Base-by-base conservation (phyloP, 176 grass and related monocot genomes). In the Raddia distichophylla region DNA sequence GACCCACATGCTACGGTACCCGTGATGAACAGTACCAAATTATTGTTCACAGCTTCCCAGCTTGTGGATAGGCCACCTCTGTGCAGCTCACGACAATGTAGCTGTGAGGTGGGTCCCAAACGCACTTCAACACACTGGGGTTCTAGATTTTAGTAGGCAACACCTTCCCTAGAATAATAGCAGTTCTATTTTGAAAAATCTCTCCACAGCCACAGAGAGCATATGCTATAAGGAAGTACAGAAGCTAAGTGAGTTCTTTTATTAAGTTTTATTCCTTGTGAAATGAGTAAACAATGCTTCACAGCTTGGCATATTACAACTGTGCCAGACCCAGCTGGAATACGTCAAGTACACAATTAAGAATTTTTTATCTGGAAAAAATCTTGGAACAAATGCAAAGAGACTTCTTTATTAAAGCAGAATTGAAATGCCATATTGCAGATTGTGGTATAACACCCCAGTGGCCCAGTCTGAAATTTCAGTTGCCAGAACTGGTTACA, bases 391-490 rank as follows among this genome's bases (percentile, higher is more conserved):
- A 14, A 62, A 63, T 49, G 74, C 8, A 18, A 77, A 55, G 33
- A 63, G 48, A 16, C 19, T 63, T 33, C 1, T 49, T 32, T 48
- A 40, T 76, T 77, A 32, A 44, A 63, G 42, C 60, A 77, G 58
- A 74, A 80, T 9, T 58, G 15, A 49, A 59, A 69, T 49, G 20
- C 8, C 20, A 15, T 67, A 32, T 20, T 80, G 34, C 48, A 46
- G 4, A 11, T 73, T 35, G 45, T 33, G 22, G 32, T 35, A 69
- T 6, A 71, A 3, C 9, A 32, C 12, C 18, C 1, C 27, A 18
- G 40, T 57, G 20, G 19, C n/a, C 8, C 10, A 75, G 35, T 22
- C 71, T 74, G 17, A 75, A 59, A 59, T 19, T 74, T 75, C 54
- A 55, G 4, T 37, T 44, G 20, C 35, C 54, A 59, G 40, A 75